Conservation (phyloP, 768 basidiomycete species). For the Russula emetica region DNA sequence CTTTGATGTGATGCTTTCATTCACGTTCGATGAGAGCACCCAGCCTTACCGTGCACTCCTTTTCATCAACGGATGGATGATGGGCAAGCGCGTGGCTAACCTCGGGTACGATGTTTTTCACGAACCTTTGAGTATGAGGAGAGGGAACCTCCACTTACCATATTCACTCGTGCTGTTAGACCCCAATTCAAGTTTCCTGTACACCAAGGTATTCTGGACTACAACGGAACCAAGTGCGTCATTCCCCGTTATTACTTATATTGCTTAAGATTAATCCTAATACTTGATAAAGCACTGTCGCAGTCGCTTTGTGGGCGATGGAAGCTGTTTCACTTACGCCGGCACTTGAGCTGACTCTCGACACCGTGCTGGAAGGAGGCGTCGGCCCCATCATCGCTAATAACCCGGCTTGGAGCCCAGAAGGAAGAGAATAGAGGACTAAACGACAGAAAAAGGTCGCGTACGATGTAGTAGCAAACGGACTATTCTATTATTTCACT, state of each 20-base stretch:
- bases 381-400: conserved; percentile 29
- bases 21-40: conserved; percentile 58
- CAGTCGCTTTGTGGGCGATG: conserved; percentile 37
- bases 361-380: conserved; percentile 33
- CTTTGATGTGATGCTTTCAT: conserved; percentile 66
- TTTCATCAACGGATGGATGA: conserved; percentile 88
- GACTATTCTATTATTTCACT: conserved; percentile 44
- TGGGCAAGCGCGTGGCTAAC: conserved; percentile 56
- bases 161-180: conserved; percentile 34
- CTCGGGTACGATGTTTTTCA: conserved; percentile 29
- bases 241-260: not conserved
- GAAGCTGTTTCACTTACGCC: conserved; percentile 30
- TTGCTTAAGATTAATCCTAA: conserved; percentile 3
- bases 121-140: not conserved
- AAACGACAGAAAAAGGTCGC: not conserved
- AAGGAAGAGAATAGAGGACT: conserved; percentile 15
- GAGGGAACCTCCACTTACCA: not conserved
- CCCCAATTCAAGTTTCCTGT: conserved; percentile 82
- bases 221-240: conserved; percentile 63
- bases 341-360: conserved; percentile 30
- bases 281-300: conserved; percentile 17
- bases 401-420: conserved; percentile 28
- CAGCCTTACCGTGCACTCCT: conserved; percentile 69
- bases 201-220: conserved; percentile 74
- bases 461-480: not conserved